Base-by-base conservation (phyloP, 2,329 filamentous ascomycete genomes). In the Apiospora marii region DNA sequence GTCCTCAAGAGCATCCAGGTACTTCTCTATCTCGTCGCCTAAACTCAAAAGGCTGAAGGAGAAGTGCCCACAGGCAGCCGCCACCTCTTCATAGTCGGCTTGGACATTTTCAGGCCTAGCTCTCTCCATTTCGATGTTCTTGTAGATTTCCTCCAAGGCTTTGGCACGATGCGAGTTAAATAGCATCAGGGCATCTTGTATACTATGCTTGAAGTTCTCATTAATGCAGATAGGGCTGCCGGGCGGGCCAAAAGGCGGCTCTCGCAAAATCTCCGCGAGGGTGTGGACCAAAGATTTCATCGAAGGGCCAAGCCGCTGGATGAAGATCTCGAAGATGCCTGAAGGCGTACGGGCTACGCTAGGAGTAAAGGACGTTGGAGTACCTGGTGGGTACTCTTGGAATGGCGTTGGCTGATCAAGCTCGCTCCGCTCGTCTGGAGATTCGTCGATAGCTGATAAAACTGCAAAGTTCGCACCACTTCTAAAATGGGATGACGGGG, bases 201-300 rank as follows among this genome's bases (percentile, higher is more conserved):
- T 88, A 80, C 95, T 98, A 64, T 91, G 88, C 70, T 92, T 91
- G 76, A 98, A 94, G 76, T 94, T 92, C 69, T 92, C 91, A 78
- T 97, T 95, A 69, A 96, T 88, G 1, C 87, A 88, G 73, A 98
- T 92, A 48, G 89, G 86, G 74, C 91, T 91, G 41, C 91, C 87
- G 0, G 92, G 90, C 0, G 89, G 84, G 6, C 91, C 91, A 82
- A 97, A 98, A 0, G 95, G 94, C 0, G 97, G 88, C 74, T 98
- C 95, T 70, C 94, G 92, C 10, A 99, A 89, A 13, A 97, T 95
- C 79, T 97, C 92, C 14, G 94, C 94, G 51, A 99, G 83, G 0
- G 96, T 98, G 77, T 93, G 96, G 3, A 94, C 94, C n/a, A 99
- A 85, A 0, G 96, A 98, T 82, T 98, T 97, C 91, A 98, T 97